phyloP scores from a whole-genome alignment of 1,139 yeast genomes.

The Candida tropicalis region DNA sequence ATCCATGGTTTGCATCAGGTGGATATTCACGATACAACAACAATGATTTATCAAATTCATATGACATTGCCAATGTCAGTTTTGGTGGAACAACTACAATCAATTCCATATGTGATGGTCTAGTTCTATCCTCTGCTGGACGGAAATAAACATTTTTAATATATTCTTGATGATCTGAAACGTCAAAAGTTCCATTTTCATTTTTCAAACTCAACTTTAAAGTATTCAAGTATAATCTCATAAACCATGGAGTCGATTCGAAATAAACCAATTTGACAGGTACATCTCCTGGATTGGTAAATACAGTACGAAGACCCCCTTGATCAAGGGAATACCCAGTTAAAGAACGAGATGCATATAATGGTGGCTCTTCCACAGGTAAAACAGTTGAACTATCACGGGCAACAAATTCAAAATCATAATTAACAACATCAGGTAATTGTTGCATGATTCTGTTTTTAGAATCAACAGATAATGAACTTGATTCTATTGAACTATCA shows the following conservation, averaged over 20 bases:
- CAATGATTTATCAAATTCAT: constrained; percentile 85
- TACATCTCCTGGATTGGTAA: constrained; percentile 61
- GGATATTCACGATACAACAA: constrained; percentile 90
- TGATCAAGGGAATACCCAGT: constrained; percentile 91
- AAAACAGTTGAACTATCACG: constrained; percentile 18
- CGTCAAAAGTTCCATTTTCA: constrained; percentile 23
- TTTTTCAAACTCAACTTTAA: constrained; percentile 33
- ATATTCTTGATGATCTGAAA: constrained; percentile 15
- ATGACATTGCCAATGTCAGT: constrained; percentile 63
- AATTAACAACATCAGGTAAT: constrained; percentile 32
- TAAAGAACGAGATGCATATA: constrained; percentile 78
- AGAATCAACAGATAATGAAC: constrained; percentile 17
- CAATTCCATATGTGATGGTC: constrained; percentile 85
- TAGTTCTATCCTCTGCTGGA: constrained; percentile 78
- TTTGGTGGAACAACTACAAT: constrained; percentile 63
- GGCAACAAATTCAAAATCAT: constrained; percentile 40
- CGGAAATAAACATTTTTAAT: constrained; percentile 61
- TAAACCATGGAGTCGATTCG: constrained; percentile 93
- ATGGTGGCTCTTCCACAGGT: constrained; percentile 56
- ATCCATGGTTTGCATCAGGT: constrained; percentile 99
- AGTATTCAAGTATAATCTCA: constrained; percentile 80
- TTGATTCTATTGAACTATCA: constrained; percentile 17
- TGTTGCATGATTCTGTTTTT: constrained; percentile 21
- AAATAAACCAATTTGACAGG: constrained; percentile 61
- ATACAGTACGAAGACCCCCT: constrained; percentile 84